A percentile compares a stretch with the other conserved stretches of the same genome.
phyloP scores from a whole-genome alignment of 176 grass and related monocot species.

The Puya raimondii region DNA sequence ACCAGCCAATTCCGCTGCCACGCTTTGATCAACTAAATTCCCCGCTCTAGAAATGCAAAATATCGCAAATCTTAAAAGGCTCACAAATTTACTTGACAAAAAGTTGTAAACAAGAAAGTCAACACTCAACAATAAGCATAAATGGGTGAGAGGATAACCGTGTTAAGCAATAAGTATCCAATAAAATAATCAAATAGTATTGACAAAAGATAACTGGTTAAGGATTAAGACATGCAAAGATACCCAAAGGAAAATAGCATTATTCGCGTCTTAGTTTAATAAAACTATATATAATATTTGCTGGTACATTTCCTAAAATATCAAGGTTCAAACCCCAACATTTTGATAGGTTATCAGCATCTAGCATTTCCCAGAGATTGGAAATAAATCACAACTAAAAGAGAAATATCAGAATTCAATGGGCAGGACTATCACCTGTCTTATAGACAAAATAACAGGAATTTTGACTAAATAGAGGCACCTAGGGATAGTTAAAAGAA shows the following conservation, averaged over 20 bases:
- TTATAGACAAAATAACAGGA: neutral
- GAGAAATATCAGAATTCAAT: neutral
- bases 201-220: no score
- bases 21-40: slow-evolving; percentile 96
- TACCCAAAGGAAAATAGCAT: no score
- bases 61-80: neutral
- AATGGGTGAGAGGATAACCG: neutral
- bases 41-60: slow-evolving; percentile 47
- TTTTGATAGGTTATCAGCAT: neutral
- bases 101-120: neutral
- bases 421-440: neutral
- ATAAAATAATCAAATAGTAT: no score
- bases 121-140: neutral
- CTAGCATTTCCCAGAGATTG: neutral
- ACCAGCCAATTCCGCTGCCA: slow-evolving; percentile 74
- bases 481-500: no score
- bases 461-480: no score
- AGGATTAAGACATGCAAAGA: no score
- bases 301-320: neutral
- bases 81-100: neutral
- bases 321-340: neutral
- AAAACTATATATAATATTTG: neutral
- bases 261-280: neutral
- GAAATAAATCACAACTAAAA: neutral
- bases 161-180: no score